Evolutionary conservation across 1,139 yeast genomes (phyloP).

Genomic region (Taphrina pruni): DNA sequence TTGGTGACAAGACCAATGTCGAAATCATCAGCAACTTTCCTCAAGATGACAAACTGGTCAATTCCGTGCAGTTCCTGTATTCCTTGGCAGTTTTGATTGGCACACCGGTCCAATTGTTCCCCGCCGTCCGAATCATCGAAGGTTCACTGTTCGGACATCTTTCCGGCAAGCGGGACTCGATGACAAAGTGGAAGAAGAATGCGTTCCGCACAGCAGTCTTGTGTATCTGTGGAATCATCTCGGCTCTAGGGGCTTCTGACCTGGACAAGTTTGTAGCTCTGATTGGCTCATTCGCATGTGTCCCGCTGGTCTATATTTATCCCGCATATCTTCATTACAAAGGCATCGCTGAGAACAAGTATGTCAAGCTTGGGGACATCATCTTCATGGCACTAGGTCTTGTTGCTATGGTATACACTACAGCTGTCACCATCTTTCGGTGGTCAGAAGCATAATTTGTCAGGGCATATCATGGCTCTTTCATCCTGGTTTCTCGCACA

Average conservation of each 20-base stretch:
- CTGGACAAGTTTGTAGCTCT: constrained; percentile 89
- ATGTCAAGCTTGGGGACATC: constrained; percentile 53
- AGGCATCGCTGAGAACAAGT: constrained; percentile 46
- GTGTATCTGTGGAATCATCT: constrained; percentile 67
- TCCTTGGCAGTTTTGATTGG: constrained; percentile 85
- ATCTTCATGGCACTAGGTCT: constrained; percentile 57
- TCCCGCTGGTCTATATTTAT: constrained; percentile 90
- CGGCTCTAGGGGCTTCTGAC: constrained; percentile 70
- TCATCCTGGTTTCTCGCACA: no score
- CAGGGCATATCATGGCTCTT: neutral
- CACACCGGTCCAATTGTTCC: constrained; percentile 91
- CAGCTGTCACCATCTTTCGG: constrained; percentile 58
- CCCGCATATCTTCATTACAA: constrained; percentile 82
- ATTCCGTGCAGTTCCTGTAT: constrained; percentile 76
- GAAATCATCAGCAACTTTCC: constrained; percentile 89
- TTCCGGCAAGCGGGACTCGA: constrained; percentile 69
- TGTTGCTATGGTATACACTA: constrained; percentile 64
- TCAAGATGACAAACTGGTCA: constrained; percentile 66
- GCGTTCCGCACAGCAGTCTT: constrained; percentile 70
- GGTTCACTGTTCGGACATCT: constrained; percentile 34
- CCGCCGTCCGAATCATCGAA: constrained; percentile 80
- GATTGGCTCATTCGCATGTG: constrained; percentile 93
- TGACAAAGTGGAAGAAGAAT: constrained; percentile 86
- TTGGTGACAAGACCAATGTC: constrained; percentile 79
- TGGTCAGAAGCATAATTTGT: constrained; percentile 49